Evolutionary conservation across 1,139 yeast species (phyloP).

Genomic region (Candida tropicalis): DNA sequence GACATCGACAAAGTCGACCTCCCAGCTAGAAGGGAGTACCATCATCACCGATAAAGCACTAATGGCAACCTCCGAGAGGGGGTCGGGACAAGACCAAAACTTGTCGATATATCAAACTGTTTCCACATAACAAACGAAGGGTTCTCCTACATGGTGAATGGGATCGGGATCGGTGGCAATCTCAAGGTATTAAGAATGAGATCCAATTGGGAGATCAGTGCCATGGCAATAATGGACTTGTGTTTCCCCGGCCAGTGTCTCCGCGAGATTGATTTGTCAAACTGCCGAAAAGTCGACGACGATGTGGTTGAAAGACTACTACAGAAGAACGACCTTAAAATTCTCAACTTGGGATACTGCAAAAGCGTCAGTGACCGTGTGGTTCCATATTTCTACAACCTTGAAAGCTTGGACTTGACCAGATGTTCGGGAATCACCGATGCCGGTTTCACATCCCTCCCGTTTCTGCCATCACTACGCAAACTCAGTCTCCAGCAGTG

Average conservation of each 20-base stretch:
- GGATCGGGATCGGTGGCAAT: slow-evolving; percentile 66
- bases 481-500: slow-evolving; percentile 67
- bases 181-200: slow-evolving; percentile 59
- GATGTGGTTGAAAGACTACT: slow-evolving; percentile 67
- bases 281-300: slow-evolving; percentile 74
- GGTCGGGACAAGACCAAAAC: slow-evolving; percentile 67
- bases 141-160: slow-evolving; percentile 68
- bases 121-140: slow-evolving; percentile 79
- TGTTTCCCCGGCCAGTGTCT: slow-evolving; percentile 64
- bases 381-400: slow-evolving; percentile 60
- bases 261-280: slow-evolving; percentile 64
- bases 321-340: slow-evolving; percentile 53
- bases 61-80: slow-evolving; percentile 62
- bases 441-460: slow-evolving; percentile 65
- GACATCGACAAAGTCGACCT: too few species aligned
- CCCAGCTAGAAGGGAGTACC: too few species aligned
- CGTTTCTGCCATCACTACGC: slow-evolving; percentile 53
- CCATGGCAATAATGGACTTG: slow-evolving; percentile 80
- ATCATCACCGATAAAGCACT: slow-evolving; percentile 59
- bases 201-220: slow-evolving; percentile 76
- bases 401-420: slow-evolving; percentile 63
- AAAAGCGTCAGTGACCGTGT: slow-evolving; percentile 70
- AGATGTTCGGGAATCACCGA: slow-evolving; percentile 81
- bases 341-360: slow-evolving; percentile 66
- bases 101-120: slow-evolving; percentile 68